These are phyloP conservation scores for Pulveroboletus frians DNA, from an alignment of 768 basidiomycete species.

Conservation along the genomic window DNA sequence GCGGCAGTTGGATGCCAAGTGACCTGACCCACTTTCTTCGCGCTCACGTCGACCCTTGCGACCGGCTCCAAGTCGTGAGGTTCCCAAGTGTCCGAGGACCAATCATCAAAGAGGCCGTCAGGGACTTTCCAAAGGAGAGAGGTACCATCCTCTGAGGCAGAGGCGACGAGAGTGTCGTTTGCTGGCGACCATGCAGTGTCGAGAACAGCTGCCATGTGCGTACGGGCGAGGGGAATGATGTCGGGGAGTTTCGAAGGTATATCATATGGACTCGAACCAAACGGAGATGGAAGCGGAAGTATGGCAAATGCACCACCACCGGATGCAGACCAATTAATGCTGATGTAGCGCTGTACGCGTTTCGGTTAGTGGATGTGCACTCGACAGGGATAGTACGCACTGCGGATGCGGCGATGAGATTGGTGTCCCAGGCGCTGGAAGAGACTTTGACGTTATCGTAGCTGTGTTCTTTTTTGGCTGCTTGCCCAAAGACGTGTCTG, in stretches of 20 bases:
- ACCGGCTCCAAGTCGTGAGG: conserved; percentile 83
- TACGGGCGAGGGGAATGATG: conserved; percentile 84
- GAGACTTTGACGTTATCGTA: conserved; percentile 83
- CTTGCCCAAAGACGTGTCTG: conserved; percentile 90
- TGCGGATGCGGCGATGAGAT: conserved; percentile 79
- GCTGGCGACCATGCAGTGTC: conserved; percentile 98
- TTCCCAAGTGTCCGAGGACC: conserved; percentile 80
- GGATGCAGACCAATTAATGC: conserved; percentile 91
- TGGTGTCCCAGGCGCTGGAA: conserved; percentile 94
- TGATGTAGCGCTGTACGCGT: conserved; percentile 65
- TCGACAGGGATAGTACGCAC: conserved; percentile 34
- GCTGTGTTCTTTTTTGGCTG: conserved; percentile 77
- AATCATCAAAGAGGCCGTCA: conserved; percentile 66
- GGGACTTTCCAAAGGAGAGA: conserved; percentile 86
- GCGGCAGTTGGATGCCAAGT: conserved; percentile 89
- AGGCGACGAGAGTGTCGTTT: conserved; percentile 85
- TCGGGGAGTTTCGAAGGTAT: conserved; percentile 85
- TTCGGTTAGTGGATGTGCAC: not conserved
- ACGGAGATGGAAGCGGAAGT: conserved; percentile 77
- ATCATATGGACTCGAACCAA: conserved; percentile 41
- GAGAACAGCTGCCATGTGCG: conserved; percentile 77
- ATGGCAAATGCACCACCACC: conserved; percentile 95
- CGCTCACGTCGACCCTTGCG: conserved; percentile 68
- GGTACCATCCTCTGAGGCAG: conserved; percentile 92
- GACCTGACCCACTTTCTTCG: conserved; percentile 91